Base-by-base conservation (phyloP, 768 basidiomycete species). In the Tephrocybe sp. region DNA sequence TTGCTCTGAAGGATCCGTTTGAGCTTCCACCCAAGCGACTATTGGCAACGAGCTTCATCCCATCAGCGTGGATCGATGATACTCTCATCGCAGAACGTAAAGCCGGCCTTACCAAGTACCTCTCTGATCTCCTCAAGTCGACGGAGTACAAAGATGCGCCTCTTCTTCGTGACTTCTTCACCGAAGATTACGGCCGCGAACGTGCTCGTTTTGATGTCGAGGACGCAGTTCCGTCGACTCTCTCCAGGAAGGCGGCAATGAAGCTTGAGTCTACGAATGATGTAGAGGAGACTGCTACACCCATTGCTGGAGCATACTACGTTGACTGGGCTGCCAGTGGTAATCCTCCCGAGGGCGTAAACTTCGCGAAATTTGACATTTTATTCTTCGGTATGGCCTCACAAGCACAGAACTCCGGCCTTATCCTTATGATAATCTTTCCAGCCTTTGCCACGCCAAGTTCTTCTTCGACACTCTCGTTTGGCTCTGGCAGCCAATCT, bases 361-460 rank as follows among this genome's bases (percentile, higher is more conserved):
- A 88, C 62, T 90, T 75, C 62, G 75, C 74, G 52, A 77, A 81
- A 61, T 86, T 85, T 58, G 84, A 88, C 64, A 75, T 86, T 48
- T 67, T 88, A 38, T 81, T 83, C 64, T 88, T 83, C 53, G 80
- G 84, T 85, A 40, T 20, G 64, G 25, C 17, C 15, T 37, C 10
- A 20, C 32, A 40, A 46, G 8, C 23, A 21, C 24, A 30, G 11
- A 11, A 30, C 28, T 11, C 18, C 14, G n/a, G 26, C n/a, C 25
- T 24, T 14, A 4, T 3, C 34, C 17, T 18, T 24, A 20, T n/a
- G 12, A 45, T 25, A 12, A 8, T 24, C 32, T 63, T 67, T 48
- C 17, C 41, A 86, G 87, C 88, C 6, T 91, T 90, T 61, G 87
- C 82, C 6, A 78, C 80, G 17, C 85, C 87, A 6, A 85, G 77